Conservation (phyloP, 495 filamentous ascomycete species). For the Pseudoneurospora amorphoporcata region DNA sequence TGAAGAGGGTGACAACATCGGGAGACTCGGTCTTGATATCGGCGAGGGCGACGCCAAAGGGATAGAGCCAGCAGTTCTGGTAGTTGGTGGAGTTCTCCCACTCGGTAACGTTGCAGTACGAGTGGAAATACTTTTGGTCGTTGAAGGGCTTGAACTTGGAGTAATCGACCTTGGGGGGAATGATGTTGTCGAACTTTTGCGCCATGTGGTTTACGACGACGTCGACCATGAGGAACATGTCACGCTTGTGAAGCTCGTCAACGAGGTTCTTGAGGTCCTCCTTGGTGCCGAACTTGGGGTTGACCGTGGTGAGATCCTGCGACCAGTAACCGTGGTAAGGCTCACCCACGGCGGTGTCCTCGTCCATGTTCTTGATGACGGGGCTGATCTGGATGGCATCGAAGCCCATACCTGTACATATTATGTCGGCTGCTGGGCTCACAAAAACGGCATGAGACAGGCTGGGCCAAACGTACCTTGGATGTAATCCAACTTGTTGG, state of each 20-base stretch:
- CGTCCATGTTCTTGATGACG: conserved; percentile 50
- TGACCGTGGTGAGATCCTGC: conserved; percentile 52
- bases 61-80: conserved; percentile 55
- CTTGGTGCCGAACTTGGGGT: conserved; percentile 54
- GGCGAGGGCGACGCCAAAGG: conserved; percentile 45
- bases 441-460: not conserved
- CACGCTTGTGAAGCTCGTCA: conserved; percentile 49
- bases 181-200: conserved; percentile 36
- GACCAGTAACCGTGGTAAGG: conserved; percentile 74
- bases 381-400: conserved; percentile 77
- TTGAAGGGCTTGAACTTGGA: conserved; percentile 59
- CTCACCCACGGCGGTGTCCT: conserved; percentile 38
- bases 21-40: conserved; percentile 57
- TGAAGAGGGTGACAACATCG: conserved; percentile 43
- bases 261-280: conserved; percentile 53
- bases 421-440: not conserved
- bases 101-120: conserved; percentile 52
- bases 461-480: conserved; percentile 10
- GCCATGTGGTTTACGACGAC: conserved; percentile 73
- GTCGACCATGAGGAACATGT: conserved; percentile 70
- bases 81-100: conserved; percentile 43
- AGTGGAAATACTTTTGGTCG: conserved; percentile 54
- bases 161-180: conserved; percentile 47
- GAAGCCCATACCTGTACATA: conserved; percentile 67
- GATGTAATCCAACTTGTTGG: conserved; percentile 26